Conservation (phyloP, 176 grass and related monocot species). For the Oryza officinalis region DNA sequence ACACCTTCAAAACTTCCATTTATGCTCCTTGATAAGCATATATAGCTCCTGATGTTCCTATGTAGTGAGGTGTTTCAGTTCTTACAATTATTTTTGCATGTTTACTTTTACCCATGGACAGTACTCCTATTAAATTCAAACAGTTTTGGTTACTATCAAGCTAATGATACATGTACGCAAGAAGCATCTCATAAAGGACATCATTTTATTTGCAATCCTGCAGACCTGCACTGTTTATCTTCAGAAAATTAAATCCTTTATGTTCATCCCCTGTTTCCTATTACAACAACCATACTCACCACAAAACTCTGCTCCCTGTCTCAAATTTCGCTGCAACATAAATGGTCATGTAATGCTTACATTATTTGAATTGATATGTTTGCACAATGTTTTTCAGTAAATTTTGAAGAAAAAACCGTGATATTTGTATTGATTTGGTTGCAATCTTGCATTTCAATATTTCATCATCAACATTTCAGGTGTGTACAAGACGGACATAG, state of each 20-base stretch:
- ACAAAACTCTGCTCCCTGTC: neutral
- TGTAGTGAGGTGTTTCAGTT: neutral
- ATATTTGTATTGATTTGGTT: neutral
- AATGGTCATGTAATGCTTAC: neutral
- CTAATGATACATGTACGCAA: neutral
- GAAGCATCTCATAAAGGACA: neutral
- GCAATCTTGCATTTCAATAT: neutral
- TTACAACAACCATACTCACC: neutral
- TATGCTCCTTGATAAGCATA: neutral
- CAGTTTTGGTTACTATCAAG: neutral
- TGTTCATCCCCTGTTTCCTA: neutral
- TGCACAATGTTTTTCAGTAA: neutral
- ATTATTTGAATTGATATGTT: neutral
- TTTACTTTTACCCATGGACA: neutral
- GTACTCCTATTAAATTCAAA: neutral
- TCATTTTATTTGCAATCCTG: neutral
- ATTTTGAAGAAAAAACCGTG: neutral
- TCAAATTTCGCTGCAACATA: neutral
- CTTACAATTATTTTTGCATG: neutral
- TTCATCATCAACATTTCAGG: constrained; percentile 33
- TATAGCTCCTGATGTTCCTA: neutral
- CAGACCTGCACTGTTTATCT: neutral
- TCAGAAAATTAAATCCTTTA: neutral
- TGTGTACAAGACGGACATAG: constrained; percentile 80
- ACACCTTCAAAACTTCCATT: neutral